Evolutionary conservation across 345 rosid genomes (phyloP).

Genomic region (Populus deltoides): DNA sequence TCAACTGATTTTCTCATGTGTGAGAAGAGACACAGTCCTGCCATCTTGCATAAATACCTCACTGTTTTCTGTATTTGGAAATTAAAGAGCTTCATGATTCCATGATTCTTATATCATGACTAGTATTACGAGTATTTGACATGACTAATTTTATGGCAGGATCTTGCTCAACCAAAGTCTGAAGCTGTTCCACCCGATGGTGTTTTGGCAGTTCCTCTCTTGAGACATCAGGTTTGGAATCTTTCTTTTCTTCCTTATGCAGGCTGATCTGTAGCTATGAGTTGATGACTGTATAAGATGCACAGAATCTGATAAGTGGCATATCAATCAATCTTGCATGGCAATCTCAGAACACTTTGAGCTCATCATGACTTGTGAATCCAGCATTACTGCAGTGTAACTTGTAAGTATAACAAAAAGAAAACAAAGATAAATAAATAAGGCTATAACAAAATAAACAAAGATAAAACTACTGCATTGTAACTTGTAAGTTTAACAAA

Average conservation of each 20-base stretch:
- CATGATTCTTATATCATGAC: neutral
- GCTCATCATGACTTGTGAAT: too few species aligned
- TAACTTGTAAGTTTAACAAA: too few species aligned
- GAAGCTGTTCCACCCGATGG: constrained; percentile 84
- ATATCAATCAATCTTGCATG: too few species aligned
- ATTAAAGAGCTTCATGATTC: neutral
- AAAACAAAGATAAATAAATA: neutral
- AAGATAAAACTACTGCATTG: too few species aligned
- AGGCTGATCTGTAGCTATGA: neutral
- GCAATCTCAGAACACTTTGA: too few species aligned
- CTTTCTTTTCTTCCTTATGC: neutral
- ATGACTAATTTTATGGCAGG: constrained; percentile 42
- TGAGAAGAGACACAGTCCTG: neutral
- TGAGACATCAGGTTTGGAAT: constrained; percentile 81
- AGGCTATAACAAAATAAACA: neutral
- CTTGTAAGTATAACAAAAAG: too few species aligned
- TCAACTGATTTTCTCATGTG: neutral
- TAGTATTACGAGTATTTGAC: neutral
- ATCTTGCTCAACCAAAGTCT: constrained; percentile 69
- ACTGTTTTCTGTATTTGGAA: neutral
- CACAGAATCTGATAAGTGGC: too few species aligned
- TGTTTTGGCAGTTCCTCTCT: constrained; percentile 70
- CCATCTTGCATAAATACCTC: neutral
- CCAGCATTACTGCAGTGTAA: too few species aligned
- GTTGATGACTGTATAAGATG: too few species aligned